Evolutionary conservation across 768 basidiomycete genomes (phyloP).

Genomic region (Terana coerulea): DNA sequence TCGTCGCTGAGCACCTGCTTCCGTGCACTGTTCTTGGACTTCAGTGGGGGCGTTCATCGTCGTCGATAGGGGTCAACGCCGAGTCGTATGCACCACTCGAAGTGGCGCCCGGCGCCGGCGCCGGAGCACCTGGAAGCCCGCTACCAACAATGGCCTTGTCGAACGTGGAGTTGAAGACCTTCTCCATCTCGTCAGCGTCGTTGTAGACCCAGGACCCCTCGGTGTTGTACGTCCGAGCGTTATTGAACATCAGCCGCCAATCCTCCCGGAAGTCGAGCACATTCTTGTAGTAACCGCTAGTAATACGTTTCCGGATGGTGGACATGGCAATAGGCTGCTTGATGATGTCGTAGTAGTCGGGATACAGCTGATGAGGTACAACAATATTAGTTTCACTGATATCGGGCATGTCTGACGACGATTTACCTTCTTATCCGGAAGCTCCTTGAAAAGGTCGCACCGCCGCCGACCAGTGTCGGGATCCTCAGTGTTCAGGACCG

Average conservation of each 20-base stretch:
- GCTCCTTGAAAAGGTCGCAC: conserved; percentile 82
- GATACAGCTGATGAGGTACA: conserved; percentile 71
- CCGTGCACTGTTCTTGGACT: conserved; percentile 56
- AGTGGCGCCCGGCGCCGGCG: conserved; percentile 33
- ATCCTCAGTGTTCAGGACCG: conserved; percentile 62
- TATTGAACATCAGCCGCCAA: conserved; percentile 90
- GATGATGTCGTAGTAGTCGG: conserved; percentile 92
- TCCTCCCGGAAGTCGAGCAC: conserved; percentile 71
- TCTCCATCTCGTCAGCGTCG: conserved; percentile 93
- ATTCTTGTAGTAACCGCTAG: conserved; percentile 65
- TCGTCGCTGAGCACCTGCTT: conserved; percentile 76
- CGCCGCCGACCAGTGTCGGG: conserved; percentile 74
- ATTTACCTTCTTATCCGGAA: conserved; percentile 76
- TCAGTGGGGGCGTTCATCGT: conserved; percentile 57
- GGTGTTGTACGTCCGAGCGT: conserved; percentile 91
- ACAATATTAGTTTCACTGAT: not conserved
- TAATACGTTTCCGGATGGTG: conserved; percentile 75
- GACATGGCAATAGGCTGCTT: conserved; percentile 83
- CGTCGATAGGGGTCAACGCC: conserved; percentile 78
- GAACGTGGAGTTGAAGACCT: conserved; percentile 73
- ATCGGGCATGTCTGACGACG: too few relatives aligned
- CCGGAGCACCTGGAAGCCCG: conserved; percentile 70
- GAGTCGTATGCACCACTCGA: conserved; percentile 50
- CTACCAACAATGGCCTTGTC: conserved; percentile 60
- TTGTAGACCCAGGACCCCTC: conserved; percentile 95